Evolutionary conservation across 2,329 filamentous ascomycete genomes (phyloP), one percentile per base, ranked within the genome.

Genomic region (Cladophialophora psammophila): DNA sequence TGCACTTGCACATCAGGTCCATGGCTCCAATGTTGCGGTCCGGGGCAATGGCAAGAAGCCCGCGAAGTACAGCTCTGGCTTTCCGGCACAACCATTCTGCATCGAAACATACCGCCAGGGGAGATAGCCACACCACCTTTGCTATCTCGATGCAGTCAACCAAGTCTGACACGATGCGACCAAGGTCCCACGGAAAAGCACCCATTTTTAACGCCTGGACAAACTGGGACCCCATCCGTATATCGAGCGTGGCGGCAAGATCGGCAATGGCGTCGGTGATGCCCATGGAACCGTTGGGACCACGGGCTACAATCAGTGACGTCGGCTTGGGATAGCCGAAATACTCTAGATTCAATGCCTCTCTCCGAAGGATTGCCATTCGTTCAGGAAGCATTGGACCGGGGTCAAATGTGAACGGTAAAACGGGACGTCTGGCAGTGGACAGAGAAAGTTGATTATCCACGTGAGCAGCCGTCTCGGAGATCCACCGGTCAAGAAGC

Each of bases 71-170:
- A 15, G 69, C 45, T 40, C 69, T 34, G 12, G 69, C 67, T 40
- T 71, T 71, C n/a, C 69, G 58, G 63, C 69, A 71, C 31, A 71
- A 59, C 69, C 69, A 71, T 63, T 71, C 69, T 13, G 69, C 69
- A 45, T 71, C 69, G 55, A 69, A 71, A 36, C 69, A 71, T 7
- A 71, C 69, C 6, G 69, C 69, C 42, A 71, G 10, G 7, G 69
- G 69, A 32, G 69, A 71, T 7, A 71, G 63, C 69, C 69, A 71
- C 12, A 71, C 67, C 20, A 71, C 69, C 56, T 71, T 71, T 1
- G 69, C 69, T 34, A 71, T 71, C n/a, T 69, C 69, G 38, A 69
- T 66, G 45, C 69, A 71, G 35, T 71, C 69, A 8, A 69, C 67
- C 40, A 71, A 52, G 36, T 71, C 67, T 20, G 65, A 40, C 7